Conservation (phyloP, 1,284 basidiomycete genomes). For the Ustilago xerochloae region DNA sequence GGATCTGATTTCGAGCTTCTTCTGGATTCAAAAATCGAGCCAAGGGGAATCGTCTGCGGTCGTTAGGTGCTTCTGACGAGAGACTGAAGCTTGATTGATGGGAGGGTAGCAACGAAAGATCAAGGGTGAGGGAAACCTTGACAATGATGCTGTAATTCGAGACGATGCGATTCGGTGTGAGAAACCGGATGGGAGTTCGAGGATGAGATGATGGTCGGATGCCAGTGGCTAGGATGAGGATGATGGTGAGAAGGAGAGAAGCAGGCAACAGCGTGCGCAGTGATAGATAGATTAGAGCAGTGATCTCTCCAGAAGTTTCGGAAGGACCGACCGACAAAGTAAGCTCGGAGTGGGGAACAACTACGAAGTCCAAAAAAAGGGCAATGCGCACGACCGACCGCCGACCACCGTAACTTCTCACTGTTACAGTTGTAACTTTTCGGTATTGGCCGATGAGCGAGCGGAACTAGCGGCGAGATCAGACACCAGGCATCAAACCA, state of each 20-base stretch:
- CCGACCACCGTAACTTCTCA: too few relatives aligned
- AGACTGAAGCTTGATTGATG: neutral
- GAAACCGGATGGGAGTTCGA: neutral
- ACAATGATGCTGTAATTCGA: constrained; percentile 14
- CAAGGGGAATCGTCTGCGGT: neutral
- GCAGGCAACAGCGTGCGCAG: neutral
- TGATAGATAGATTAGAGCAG: neutral
- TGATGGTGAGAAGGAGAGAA: constrained; percentile 24
- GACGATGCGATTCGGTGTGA: neutral
- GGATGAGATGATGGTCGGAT: constrained; percentile 5
- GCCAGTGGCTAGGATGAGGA: constrained; percentile 6
- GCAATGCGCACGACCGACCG: too few relatives aligned
- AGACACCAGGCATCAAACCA: neutral
- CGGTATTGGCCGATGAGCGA: neutral
- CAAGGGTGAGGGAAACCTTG: constrained; percentile 55
- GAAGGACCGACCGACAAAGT: constrained; percentile 10
- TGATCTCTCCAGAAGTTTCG: constrained; percentile 8
- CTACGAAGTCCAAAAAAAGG: constrained; percentile 6
- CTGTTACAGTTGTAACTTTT: neutral
- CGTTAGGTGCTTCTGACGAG: constrained; percentile 6
- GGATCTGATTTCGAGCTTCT: constrained; percentile 15
- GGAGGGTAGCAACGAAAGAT: constrained; percentile 16
- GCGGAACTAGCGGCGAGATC: neutral
- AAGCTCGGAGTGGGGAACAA: constrained; percentile 6
- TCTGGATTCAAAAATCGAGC: neutral